Conservation (phyloP, 2,329 filamentous ascomycete genomes). For the Scedosporium minutisporum region DNA sequence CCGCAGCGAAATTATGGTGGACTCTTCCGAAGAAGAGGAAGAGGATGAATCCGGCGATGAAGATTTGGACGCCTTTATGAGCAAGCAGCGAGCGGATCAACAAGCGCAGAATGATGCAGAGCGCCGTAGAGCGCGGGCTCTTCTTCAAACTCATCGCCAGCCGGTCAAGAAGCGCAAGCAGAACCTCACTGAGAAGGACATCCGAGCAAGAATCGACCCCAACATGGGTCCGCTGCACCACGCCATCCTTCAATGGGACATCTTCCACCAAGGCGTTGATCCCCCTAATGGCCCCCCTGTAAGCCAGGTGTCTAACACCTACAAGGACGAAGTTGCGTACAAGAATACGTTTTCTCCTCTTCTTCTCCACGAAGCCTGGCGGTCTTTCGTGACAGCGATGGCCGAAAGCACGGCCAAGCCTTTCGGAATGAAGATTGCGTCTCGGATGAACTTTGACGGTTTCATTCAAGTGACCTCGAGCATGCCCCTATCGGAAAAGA, state of each 20-base stretch:
- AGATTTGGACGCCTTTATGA: slow-evolving; percentile 42
- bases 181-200: slow-evolving; percentile 77
- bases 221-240: slow-evolving; percentile 79
- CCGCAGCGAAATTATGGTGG: slow-evolving; percentile 85
- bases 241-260: slow-evolving; percentile 86
- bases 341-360: slow-evolving; percentile 85
- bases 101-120: slow-evolving; percentile 41
- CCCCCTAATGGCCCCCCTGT: slow-evolving; percentile 71
- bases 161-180: slow-evolving; percentile 80
- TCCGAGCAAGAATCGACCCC: slow-evolving; percentile 83
- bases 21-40: slow-evolving; percentile 69
- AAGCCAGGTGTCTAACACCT: slow-evolving; percentile 66
- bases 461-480: slow-evolving; percentile 86
- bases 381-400: slow-evolving; percentile 80
- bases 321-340: slow-evolving; percentile 67
- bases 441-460: slow-evolving; percentile 80
- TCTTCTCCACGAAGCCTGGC: slow-evolving; percentile 89
- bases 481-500: slow-evolving; percentile 58
- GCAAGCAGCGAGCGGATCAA: slow-evolving; percentile 33
- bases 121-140: slow-evolving; percentile 31
- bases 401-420: slow-evolving; percentile 74
- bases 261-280: slow-evolving; percentile 80
- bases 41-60: slow-evolving; percentile 52
- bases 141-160: slow-evolving; percentile 49
- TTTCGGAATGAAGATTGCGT: slow-evolving; percentile 81